Evolutionary conservation across 2,329 filamentous ascomycete genomes (phyloP).

Genomic region (Trichophyton schoenleinii): DNA sequence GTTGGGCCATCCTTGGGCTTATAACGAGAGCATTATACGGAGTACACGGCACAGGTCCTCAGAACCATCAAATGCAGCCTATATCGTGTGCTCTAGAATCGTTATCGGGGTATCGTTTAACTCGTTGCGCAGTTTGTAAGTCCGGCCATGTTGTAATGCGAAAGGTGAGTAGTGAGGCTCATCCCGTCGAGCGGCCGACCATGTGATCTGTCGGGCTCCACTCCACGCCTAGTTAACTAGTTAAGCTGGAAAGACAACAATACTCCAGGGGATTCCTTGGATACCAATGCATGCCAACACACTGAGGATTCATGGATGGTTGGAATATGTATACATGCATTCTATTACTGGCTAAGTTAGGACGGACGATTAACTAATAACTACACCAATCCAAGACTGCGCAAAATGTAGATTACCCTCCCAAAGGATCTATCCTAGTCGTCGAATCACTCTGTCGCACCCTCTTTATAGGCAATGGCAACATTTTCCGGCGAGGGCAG

Average conservation of each 20-base stretch:
- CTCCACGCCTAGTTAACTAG: too few relatives aligned
- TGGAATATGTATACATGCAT: too few relatives aligned
- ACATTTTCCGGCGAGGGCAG: constrained; percentile 21
- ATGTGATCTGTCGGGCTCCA: too few relatives aligned
- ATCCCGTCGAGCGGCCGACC: too few relatives aligned
- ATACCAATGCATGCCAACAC: too few relatives aligned
- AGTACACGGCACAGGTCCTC: too few relatives aligned
- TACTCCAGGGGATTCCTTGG: too few relatives aligned
- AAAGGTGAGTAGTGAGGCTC: too few relatives aligned
- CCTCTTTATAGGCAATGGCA: constrained; percentile 24
- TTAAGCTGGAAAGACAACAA: too few relatives aligned
- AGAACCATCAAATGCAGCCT: too few relatives aligned
- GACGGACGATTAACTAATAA: neutral
- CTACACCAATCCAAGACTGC: neutral
- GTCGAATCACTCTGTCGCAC: constrained; percentile 25
- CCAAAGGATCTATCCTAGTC: neutral
- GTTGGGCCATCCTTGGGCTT: constrained; percentile 10
- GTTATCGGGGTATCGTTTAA: neutral
- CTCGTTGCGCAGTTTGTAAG: neutral
- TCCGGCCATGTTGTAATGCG: too few relatives aligned
- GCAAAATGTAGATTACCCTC: neutral
- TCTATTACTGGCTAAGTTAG: neutral
- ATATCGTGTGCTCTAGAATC: neutral
- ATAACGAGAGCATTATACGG: neutral
- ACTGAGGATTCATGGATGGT: too few relatives aligned